These are phyloP conservation scores for Sarcomyxa edulis DNA, from an alignment of 768 basidiomycete genomes.

Conservation along the genomic window DNA sequence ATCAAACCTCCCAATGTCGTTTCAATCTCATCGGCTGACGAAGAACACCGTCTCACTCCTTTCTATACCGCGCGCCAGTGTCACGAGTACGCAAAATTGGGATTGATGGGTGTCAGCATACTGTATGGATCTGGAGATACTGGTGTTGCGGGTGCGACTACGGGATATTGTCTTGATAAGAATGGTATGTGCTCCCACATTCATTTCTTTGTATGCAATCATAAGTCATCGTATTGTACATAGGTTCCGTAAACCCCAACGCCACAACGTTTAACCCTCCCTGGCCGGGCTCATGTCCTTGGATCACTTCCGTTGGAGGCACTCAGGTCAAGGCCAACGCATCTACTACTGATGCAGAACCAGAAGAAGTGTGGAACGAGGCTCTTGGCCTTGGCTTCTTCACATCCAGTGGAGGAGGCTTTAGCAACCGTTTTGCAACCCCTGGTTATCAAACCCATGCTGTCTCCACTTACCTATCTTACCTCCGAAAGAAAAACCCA, in stretches of 20 bases:
- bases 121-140: constrained; percentile 34
- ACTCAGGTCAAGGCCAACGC: constrained; percentile 32
- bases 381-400: constrained; percentile 24
- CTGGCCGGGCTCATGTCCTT: constrained; percentile 40
- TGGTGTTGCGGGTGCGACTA: constrained; percentile 34
- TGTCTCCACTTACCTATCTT: constrained; percentile 24
- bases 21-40: constrained; percentile 31
- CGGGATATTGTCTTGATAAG: constrained; percentile 30
- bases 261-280: constrained; percentile 37
- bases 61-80: constrained; percentile 35
- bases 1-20: constrained; percentile 33
- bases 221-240: too few species aligned
- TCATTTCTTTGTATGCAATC: constrained; percentile 1
- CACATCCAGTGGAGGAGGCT: constrained; percentile 28
- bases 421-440: constrained; percentile 30
- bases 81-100: constrained; percentile 41
- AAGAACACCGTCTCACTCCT: constrained; percentile 28
- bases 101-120: constrained; percentile 41
- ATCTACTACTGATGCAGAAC: constrained; percentile 16
- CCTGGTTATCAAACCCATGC: constrained; percentile 32
- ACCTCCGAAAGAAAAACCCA: too few species aligned
- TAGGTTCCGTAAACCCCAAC: constrained; percentile 26
- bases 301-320: constrained; percentile 39
- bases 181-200: constrained; percentile 19
- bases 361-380: constrained; percentile 25